These are phyloP conservation scores for Lactarius tabidus DNA, from an alignment of 768 basidiomycete species.

Conservation along the genomic window DNA sequence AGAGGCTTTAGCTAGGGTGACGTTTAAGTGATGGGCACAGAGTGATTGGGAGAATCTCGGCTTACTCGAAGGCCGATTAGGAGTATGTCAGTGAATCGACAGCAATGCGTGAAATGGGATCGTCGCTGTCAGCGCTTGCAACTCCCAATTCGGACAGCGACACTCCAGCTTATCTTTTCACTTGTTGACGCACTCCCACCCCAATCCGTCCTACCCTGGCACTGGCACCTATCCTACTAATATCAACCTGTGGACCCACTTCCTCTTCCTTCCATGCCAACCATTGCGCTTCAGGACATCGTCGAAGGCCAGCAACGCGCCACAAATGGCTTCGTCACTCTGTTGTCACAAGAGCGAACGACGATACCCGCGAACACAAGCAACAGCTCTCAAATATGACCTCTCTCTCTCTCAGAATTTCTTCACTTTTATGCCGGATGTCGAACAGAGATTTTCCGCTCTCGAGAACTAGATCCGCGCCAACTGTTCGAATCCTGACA, in stretches of 20 bases:
- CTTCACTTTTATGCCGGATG: constrained; percentile 16
- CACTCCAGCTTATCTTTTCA: too few relatives aligned
- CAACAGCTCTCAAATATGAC: constrained; percentile 12
- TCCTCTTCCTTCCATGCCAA: neutral
- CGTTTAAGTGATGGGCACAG: neutral
- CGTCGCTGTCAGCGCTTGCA: constrained; percentile 5
- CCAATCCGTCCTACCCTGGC: neutral
- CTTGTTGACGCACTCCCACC: constrained; percentile 13
- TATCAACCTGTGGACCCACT: neutral
- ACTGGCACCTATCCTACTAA: neutral
- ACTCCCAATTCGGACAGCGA: constrained; percentile 15
- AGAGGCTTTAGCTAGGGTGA: constrained; percentile 16
- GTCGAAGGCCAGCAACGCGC: constrained; percentile 18
- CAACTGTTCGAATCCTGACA: neutral
- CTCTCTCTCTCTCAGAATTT: constrained; percentile 15
- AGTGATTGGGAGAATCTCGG: neutral
- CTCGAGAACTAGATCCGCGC: constrained; percentile 1
- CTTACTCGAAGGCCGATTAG: constrained; percentile 14
- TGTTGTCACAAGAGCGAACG: constrained; percentile 7
- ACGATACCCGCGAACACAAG: constrained; percentile 11
- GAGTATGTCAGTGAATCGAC: constrained; percentile 14
- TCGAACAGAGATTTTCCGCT: constrained; percentile 10
- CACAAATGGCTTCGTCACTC: constrained; percentile 11
- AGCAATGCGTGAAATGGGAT: constrained; percentile 2
- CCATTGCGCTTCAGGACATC: constrained; percentile 16